Evolutionary conservation across 2,329 filamentous ascomycete genomes (phyloP), one percentile per base, ranked within the genome.

Genomic region (Ramularia endophylla): DNA sequence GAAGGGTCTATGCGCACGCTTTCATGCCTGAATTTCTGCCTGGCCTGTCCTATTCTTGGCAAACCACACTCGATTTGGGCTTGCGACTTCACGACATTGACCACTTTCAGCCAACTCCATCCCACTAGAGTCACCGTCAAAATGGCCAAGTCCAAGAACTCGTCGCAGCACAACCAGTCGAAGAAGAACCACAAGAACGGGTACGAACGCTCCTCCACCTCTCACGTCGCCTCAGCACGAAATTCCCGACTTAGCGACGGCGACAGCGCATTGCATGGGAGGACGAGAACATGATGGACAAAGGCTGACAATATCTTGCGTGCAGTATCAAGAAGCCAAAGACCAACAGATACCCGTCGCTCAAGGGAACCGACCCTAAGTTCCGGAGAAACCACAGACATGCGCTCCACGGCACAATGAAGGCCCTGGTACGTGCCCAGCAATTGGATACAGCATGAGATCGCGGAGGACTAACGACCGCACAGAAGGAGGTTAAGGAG

Each of bases 361-460:
- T 98, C 66, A 95, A 95, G 71, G 92, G 92, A 65, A 92, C 87
- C 71, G 92, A 98, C 77, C 89, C 92, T 70, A 98, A 98, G 83
- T 98, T 98, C 81, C 85, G 92, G 73, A 85, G 92, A 76, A 98
- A 98, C 81, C 92, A 98, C 80, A 87, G 88, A 79, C 90, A 98
- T 81, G 92, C 92, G 73, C 88, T 97, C 56, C 92, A 97, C 80
- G 92, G 92, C 72, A 98, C 89, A 70, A 88, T 87, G 80, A 94
- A 87, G 78, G 92, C 92, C 69, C 76, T 98, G 78, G 90, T 97
- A 83, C 65, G 85, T 77, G 43, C 15, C 34, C 12, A 27, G 4
- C 28, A 16, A 15, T 27, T 15, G 22, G 13, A 12, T 12, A 27
- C 17, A 32, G 13, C 1, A 12, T 13, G 8, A 20, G 7, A 13